Base-by-base conservation (phyloP, 768 basidiomycete species). In the Boletus eberwhitei region DNA sequence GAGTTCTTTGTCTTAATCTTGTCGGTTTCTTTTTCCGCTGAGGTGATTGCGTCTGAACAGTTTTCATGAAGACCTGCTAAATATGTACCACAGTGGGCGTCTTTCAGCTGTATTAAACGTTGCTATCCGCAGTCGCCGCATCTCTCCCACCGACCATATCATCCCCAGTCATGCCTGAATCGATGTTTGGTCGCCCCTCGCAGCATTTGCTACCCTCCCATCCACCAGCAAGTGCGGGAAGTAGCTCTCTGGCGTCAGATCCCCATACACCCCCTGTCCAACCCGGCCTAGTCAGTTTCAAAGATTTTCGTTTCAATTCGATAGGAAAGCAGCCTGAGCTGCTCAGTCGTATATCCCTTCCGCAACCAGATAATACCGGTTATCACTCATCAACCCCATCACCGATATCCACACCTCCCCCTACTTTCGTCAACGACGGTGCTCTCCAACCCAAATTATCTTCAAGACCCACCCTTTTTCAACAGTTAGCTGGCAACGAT, bases 241-340 rank as follows among this genome's bases (percentile, higher is more conserved):
- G 24, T 21, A 36, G 21, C 24, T 19, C 24, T 11, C 35, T 50
- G 11, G 16, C 22, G 19, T 31, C 57, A 31, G 48, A 48, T 22
- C 45, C 55, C 8, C 40, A 48, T n/a, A 5, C 48, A 19, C 19
- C 55, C 54, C 52, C 70, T 59, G 51, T 65, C 13, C 53, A 50
- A 13, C 21, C 34, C 4, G 40, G 36, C 1, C 47, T 61, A 19
- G 61, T 32, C 22, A 58, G 58, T 40, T 75, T 82, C 52, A 58
- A 74, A n/a, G 64, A 71, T 50, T 75, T 85, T 63, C 72, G 70
- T 26, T 86, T 85, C 63, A 66, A 59, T 12, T 75, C 67, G 5
- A 86, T 87, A 38, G 84, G 84, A 29, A 76, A 80, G 61, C 67
- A 72, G 54, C 83, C 84, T 0, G 68, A 72, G 14, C 70, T 86